phyloP scores from a whole-genome alignment of 345 rosid genomes.

The Arabis hirsuta region DNA sequence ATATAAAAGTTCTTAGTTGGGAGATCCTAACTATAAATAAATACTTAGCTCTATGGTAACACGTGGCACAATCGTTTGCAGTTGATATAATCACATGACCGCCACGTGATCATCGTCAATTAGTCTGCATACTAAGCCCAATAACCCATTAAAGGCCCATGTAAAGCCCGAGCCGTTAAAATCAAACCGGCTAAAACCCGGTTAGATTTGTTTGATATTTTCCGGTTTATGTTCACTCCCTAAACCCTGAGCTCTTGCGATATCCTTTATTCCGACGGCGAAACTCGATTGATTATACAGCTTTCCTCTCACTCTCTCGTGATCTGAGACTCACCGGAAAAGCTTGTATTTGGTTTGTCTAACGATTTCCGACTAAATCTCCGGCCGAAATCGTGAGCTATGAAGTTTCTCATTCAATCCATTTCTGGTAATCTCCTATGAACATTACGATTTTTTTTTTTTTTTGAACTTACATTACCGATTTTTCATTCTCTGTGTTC shows the following conservation, averaged over 20 bases:
- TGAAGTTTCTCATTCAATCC: conserved; percentile 64
- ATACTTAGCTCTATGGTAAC: conserved; percentile 8
- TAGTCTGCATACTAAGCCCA: background rate
- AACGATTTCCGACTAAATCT: background rate
- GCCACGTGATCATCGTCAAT: conserved; percentile 14
- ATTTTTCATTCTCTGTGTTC: background rate
- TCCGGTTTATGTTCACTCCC: conserved; percentile 28
- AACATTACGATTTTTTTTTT: background rate
- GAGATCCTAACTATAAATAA: conserved; percentile 19
- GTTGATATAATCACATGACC: conserved; percentile 1
- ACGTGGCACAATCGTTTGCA: conserved; percentile 16
- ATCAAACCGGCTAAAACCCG: conserved; percentile 18
- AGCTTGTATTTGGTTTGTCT: background rate
- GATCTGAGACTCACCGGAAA: conserved; percentile 30
- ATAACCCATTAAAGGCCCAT: conserved; percentile 15
- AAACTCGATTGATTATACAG: conserved; percentile 20
- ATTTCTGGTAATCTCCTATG: conserved; percentile 39
- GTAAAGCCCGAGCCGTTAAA: background rate
- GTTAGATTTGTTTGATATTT: conserved; percentile 1
- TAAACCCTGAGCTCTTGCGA: conserved; percentile 27
- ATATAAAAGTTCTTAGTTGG: conserved; percentile 32
- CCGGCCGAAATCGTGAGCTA: conserved; percentile 30
- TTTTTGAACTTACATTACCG: too few relatives aligned
- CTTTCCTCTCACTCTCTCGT: conserved; percentile 19
- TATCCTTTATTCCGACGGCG: conserved; percentile 29